Evolutionary conservation across 2,329 filamentous ascomycete species (phyloP), one percentile per base, ranked within the genome.

Genomic region (Ilyonectria robusta): DNA sequence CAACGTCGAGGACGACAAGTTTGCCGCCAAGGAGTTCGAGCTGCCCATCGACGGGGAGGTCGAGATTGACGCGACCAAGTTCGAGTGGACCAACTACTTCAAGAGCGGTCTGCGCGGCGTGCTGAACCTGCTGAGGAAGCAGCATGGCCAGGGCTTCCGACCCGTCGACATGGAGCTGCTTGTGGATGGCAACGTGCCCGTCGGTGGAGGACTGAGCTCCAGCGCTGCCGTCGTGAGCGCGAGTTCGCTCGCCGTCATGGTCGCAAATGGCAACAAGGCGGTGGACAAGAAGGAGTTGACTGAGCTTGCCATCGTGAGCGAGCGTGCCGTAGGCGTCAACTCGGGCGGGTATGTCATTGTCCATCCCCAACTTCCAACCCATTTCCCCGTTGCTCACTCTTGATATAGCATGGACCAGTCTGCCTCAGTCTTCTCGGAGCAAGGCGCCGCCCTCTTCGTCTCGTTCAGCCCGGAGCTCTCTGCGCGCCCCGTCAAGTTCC

Each of bases 1-100:
- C 62, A 98, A 98, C 79, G 86, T 97, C 13, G 88, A 93, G 69
- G 85, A 87, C 17, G 84, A 89, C 59, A 95, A 92, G 80, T 99
- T 97, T 78, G 88, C 93, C 2, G 81, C 90, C 1, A 89, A 89
- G 71, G 89, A 93, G 73, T 97, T 98, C 78, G 86, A 90, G 51
- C 87, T 98, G 9, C 88, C 92, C 2, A 78, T 82, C 33, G 84
- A 87, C 69, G 84, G 86, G 47, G 83, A 87, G 11, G 87, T 95
- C n/a, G 88, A 92, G 23, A 97, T 99, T 75, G 94, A 98, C 80
- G 88, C 94, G 8, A 91, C 90, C 19, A 88, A 92, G 73, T 93
- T 97, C 72, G 94, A 98, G 82, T 99, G 96, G 96, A 93, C 94
- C 65, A 99, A 98, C 80, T 99, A 99, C 86, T 98, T 99, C 89